Evolutionary conservation across 2,329 filamentous ascomycete species (phyloP), one percentile per base, ranked within the genome.

Genomic region (Pseudopithomyces chartarum): DNA sequence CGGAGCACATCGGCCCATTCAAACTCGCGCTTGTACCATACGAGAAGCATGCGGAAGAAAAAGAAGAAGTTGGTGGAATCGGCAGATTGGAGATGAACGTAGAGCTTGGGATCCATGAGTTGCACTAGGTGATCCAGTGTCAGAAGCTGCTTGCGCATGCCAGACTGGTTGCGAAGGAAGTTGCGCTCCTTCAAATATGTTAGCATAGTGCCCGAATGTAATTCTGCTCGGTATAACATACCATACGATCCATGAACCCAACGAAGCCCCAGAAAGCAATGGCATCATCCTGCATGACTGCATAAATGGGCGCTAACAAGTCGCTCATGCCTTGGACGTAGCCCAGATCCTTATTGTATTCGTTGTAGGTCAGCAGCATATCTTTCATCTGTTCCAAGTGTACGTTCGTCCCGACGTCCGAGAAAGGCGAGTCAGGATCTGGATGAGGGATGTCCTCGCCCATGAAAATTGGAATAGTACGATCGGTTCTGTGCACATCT

Each of bases 281-380:
- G 0, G 95, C 94, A 72, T 99, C 95, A 73, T 99, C 96, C 78
- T 99, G 95, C 79, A 97, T 89, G 20, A 99, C 92, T 3, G 95
- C 95, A 71, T 99, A 99, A 58, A 99, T 92, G 1, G 95, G 95
- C 0, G 95, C 92, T 8, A 99, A 85, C 1, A 99, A 85, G 76
- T 99, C 95, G 12, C 92, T 97, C 95, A 99, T 99, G 59, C 95
- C 95, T 79, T 99, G 95, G 1, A 99, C 95, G 71, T 99, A 99
- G 47, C 96, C 95, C 2, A 99, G 84, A 56, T 95, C 91, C 57
- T 88, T 90, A 79, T 99, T 99, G 78, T 96, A 96, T 78, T 99
- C 95, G 73, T 99, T 98, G 76, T 99, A 99, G 0, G 95, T 98
- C 17, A 99, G 84, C 0, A 99, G 87, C 91, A 99, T 96, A 74